Conservation (phyloP, 768 basidiomycete species). For the Sarcomyxa edulis region DNA sequence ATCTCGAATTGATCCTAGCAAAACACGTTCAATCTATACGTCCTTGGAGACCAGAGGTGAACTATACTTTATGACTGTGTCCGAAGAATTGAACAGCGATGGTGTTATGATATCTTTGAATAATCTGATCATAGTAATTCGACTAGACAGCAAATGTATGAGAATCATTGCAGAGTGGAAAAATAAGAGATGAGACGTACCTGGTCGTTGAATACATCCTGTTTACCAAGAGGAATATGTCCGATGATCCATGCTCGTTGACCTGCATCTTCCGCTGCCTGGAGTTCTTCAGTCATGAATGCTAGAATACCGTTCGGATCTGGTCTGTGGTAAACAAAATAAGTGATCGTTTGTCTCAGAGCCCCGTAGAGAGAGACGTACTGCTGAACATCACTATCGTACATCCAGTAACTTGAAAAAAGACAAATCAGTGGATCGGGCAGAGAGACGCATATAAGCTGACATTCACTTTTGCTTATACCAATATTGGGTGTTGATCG, state of each 20-base stretch:
- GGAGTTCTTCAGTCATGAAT: constrained; percentile 48
- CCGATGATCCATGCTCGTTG: constrained; percentile 60
- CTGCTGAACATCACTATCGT: constrained; percentile 44
- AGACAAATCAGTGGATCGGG: neutral
- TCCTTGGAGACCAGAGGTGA: neutral
- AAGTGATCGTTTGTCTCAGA: neutral
- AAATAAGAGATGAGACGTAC: constrained; percentile 17
- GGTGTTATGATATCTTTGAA: constrained; percentile 53
- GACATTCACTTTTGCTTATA: constrained; percentile 48
- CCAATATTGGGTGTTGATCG: constrained; percentile 58
- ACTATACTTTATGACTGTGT: constrained; percentile 36
- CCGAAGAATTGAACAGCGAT: constrained; percentile 62
- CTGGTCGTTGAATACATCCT: constrained; percentile 47
- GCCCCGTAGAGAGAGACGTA: constrained; percentile 17
- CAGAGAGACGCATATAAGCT: neutral
- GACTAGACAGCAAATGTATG: constrained; percentile 28
- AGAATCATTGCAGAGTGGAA: neutral
- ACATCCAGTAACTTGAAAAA: constrained; percentile 48
- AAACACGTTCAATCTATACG: neutral
- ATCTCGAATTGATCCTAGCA: constrained; percentile 54
- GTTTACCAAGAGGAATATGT: constrained; percentile 49
- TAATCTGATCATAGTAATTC: constrained; percentile 58
- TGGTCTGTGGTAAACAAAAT: constrained; percentile 19
- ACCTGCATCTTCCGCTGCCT: constrained; percentile 54
- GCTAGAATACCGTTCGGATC: constrained; percentile 59